These are phyloP conservation scores for Diaporthe nobilis DNA, from an alignment of 2,329 filamentous ascomycete genomes.

Conservation along the genomic window DNA sequence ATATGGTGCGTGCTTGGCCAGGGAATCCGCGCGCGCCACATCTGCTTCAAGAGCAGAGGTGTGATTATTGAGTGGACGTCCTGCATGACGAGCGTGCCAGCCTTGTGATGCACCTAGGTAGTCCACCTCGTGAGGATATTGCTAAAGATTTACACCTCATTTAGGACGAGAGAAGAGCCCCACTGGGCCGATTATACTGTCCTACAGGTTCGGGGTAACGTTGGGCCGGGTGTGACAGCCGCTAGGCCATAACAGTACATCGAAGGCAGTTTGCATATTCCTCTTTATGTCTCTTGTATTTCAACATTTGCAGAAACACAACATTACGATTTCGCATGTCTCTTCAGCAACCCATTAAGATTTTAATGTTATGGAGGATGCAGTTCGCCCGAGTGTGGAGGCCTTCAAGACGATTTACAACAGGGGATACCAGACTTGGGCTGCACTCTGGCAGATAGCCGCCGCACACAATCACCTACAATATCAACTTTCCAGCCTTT, in stretches of 20 bases:
- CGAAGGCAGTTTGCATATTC: too few relatives aligned
- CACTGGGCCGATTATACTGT: too few relatives aligned
- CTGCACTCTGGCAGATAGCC: constrained; percentile 44
- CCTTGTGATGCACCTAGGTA: neutral
- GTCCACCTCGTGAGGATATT: neutral
- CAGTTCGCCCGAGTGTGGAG: constrained; percentile 46
- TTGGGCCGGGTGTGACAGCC: neutral
- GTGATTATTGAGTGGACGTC: constrained; percentile 32
- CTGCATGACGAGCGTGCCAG: neutral
- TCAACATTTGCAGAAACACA: constrained; percentile 7
- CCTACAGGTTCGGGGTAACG: neutral
- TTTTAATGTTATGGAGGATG: constrained; percentile 38
- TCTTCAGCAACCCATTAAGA: neutral
- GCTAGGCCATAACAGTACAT: too few relatives aligned
- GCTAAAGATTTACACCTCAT: too few relatives aligned
- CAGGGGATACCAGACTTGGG: constrained; percentile 48
- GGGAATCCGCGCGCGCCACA: constrained; percentile 9
- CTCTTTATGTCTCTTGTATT: neutral
- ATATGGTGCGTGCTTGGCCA: constrained; percentile 11
- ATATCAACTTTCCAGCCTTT: constrained; percentile 36
- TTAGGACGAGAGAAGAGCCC: neutral
- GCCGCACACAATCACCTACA: constrained; percentile 34
- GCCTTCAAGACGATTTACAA: constrained; percentile 47
- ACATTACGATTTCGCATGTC: neutral
- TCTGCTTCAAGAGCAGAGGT: neutral